A percentile compares a stretch with the other conserved stretches of the same genome.
Conservation (phyloP, 2,329 filamentous ascomycete genomes). For the Reticulascus tulasneorum region DNA sequence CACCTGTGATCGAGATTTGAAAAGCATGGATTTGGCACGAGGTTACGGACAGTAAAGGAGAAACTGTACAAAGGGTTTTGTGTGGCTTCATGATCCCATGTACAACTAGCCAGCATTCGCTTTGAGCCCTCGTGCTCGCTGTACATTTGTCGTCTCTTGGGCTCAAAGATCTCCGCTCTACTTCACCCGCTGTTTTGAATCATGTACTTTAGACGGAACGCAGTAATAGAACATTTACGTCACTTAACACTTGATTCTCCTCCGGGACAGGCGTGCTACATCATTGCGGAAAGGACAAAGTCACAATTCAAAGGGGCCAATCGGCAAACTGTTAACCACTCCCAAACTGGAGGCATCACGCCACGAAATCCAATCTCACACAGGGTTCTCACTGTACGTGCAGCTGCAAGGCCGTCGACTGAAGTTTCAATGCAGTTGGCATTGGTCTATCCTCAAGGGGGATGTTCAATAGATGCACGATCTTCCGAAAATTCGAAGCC, state of each 20-base stretch:
- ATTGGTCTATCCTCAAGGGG: slow-evolving; percentile 40
- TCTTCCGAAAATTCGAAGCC: slow-evolving; percentile 40
- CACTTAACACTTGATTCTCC: too few relatives aligned
- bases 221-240: slow-evolving; percentile 10
- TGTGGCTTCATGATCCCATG: slow-evolving; percentile 17
- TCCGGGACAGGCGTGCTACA: too few relatives aligned
- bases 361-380: too few relatives aligned
- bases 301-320: too few relatives aligned
- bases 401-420: too few relatives aligned
- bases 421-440: slow-evolving; percentile 35
- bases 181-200: slow-evolving; percentile 34
- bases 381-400: too few relatives aligned
- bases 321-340: too few relatives aligned
- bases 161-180: slow-evolving; percentile 37
- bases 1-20: neutral
- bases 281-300: too few relatives aligned
- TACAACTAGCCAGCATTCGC: slow-evolving; percentile 17
- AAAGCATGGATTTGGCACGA: too few relatives aligned
- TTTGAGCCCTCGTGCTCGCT: slow-evolving; percentile 22
- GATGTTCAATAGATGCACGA: slow-evolving; percentile 38
- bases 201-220: slow-evolving; percentile 29
- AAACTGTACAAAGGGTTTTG: slow-evolving; percentile 16
- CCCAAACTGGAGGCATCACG: too few relatives aligned
- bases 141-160: slow-evolving; percentile 31
- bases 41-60: too few relatives aligned